phyloP scores from a whole-genome alignment of 192 early-diverging fungal genomes.

The Mycoemilia scoparia region DNA sequence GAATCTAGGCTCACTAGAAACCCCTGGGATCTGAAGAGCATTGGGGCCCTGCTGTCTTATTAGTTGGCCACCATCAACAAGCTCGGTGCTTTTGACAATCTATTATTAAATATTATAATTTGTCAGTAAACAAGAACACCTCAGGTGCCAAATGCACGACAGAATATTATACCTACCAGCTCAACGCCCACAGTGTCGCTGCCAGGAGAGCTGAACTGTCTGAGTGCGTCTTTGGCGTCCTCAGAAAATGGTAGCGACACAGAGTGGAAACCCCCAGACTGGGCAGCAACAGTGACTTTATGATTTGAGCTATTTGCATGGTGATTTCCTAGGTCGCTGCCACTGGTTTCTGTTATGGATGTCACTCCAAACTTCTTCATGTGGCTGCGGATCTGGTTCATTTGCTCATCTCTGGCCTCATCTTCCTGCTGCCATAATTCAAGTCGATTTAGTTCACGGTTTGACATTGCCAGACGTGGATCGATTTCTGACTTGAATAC shows the following conservation, averaged over 20 bases:
- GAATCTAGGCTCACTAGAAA: slow-evolving; percentile 26
- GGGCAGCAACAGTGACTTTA: slow-evolving; percentile 24
- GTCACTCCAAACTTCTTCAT: slow-evolving; percentile 10
- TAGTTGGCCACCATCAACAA: slow-evolving; percentile 18
- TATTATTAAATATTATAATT: no score
- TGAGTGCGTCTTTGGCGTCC: slow-evolving; percentile 10
- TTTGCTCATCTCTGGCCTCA: slow-evolving; percentile 26
- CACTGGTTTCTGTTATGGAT: slow-evolving; percentile 1
- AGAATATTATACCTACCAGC: not conserved
- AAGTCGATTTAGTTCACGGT: slow-evolving; percentile 23
- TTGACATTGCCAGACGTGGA: slow-evolving; percentile 27
- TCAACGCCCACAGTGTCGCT: slow-evolving; percentile 19
- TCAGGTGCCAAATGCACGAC: not conserved
- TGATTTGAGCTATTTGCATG: slow-evolving; percentile 14
- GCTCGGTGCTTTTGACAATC: no score
- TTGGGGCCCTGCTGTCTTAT: slow-evolving; percentile 7
- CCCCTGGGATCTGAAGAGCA: slow-evolving; percentile 15
- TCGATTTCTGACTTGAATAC: slow-evolving; percentile 21
- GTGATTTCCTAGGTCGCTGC: slow-evolving; percentile 10
- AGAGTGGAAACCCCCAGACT: slow-evolving; percentile 26
- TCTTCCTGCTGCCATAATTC: slow-evolving; percentile 24
- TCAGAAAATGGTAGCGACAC: slow-evolving; percentile 22
- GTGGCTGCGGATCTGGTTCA: slow-evolving; percentile 16
- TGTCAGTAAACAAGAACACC: no score
- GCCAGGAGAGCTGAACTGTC: slow-evolving; percentile 11